Evolutionary conservation across 495 filamentous ascomycete species (phyloP).

Genomic region (Xylaria curta): DNA sequence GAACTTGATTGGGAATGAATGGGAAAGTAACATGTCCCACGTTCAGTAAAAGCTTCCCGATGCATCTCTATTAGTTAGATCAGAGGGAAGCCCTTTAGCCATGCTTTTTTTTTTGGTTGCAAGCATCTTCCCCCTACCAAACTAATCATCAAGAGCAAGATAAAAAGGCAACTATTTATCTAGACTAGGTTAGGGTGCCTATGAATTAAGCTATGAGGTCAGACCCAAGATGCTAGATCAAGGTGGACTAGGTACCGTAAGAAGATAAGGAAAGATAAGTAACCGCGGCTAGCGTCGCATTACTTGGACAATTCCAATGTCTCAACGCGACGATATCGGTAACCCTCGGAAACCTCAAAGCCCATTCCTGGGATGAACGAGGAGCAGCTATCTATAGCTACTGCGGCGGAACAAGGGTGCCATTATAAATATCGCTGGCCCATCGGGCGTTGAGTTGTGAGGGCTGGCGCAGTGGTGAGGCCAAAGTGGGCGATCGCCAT

Average conservation of each 20-base stretch:
- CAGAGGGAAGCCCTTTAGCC: neutral
- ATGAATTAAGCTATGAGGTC: constrained; percentile 11
- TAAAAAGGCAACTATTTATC: neutral
- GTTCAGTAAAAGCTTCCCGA: neutral
- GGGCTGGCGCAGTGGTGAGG: constrained; percentile 13
- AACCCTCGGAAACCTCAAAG: constrained; percentile 12
- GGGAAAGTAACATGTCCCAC: neutral
- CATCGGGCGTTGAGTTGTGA: constrained; percentile 14
- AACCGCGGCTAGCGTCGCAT: constrained; percentile 18
- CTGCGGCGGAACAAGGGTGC: neutral
- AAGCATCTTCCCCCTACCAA: neutral
- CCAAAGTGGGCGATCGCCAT: constrained; percentile 28
- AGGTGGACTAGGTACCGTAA: too few relatives aligned
- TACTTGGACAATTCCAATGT: constrained; percentile 3
- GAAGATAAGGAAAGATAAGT: neutral
- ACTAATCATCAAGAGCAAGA: neutral
- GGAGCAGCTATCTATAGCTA: neutral
- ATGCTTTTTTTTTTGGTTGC: neutral
- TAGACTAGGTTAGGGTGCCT: too few relatives aligned
- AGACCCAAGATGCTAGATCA: neutral
- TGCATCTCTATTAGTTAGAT: neutral
- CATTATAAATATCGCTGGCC: neutral
- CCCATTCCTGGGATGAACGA: neutral
- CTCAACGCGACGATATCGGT: constrained; percentile 4
- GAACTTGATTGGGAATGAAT: neutral